Percentiles rank a stretch among this genome's conserved stretches.
Conservation (phyloP, 2,329 filamentous ascomycete species). For the Myotisia sp. region DNA sequence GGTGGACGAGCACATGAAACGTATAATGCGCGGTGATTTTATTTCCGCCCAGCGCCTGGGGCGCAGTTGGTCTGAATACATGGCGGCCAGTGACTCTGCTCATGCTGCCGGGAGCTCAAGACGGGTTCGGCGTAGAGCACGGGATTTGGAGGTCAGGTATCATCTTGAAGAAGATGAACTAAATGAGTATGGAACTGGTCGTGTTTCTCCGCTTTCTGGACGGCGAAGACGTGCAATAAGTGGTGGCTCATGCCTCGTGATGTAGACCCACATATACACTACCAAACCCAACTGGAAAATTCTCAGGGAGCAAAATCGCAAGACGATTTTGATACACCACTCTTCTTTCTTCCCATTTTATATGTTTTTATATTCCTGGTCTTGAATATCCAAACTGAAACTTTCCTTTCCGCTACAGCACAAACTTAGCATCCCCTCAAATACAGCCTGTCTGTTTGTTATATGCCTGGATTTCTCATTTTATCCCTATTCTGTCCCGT, state of each 20-base stretch:
- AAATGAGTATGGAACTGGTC: constrained; percentile 21
- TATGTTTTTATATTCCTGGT: no score
- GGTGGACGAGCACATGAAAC: constrained; percentile 81
- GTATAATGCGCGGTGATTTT: constrained; percentile 65
- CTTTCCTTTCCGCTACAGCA: no score
- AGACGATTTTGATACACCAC: no score
- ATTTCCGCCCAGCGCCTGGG: constrained; percentile 63
- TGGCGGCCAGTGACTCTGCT: constrained; percentile 81
- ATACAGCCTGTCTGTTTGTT: no score
- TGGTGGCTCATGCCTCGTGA: constrained; percentile 44
- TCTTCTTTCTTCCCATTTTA: no score
- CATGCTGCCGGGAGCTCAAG: constrained; percentile 46
- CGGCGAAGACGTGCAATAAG: constrained; percentile 51
- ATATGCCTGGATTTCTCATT: no score
- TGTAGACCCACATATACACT: no score
- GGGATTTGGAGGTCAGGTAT: constrained; percentile 68
- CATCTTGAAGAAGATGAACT: constrained; percentile 54
- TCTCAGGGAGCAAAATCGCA: no score
- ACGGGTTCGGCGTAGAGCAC: constrained; percentile 57
- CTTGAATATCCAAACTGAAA: no score
- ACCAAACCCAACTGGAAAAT: no score
- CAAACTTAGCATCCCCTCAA: no score
- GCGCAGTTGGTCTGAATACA: constrained; percentile 83
- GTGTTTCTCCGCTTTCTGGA: constrained; percentile 28
- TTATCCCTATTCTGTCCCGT: no score